These are phyloP conservation scores for Picea sitchensis DNA, from an alignment of 75 land plant genomes.

Conservation along the genomic window DNA sequence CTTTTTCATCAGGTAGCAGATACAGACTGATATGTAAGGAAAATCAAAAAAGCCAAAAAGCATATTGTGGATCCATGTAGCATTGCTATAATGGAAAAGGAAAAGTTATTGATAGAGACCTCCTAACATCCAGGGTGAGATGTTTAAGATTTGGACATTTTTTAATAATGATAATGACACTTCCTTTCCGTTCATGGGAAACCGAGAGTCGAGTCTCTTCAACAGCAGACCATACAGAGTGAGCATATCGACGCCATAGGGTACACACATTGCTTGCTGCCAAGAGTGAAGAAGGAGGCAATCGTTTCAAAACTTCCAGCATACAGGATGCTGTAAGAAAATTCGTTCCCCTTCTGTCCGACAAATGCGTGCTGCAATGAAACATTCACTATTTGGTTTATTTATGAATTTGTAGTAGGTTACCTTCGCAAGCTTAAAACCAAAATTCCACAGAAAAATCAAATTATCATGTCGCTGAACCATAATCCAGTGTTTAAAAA, in stretches of 20 bases:
- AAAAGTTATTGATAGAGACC: not conserved
- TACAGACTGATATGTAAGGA: not conserved
- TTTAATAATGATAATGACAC: conserved; percentile 51
- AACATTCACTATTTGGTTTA: not conserved
- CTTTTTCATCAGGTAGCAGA: not conserved
- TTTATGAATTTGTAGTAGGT: not conserved
- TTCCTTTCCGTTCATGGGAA: conserved; percentile 25
- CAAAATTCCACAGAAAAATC: not conserved
- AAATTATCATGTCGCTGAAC: not conserved
- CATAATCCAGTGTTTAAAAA: not conserved
- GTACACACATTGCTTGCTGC: conserved; percentile 56
- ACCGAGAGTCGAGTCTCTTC: conserved; percentile 53
- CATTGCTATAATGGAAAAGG: not conserved
- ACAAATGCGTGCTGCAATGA: not conserved
- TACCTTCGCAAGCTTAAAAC: not conserved
- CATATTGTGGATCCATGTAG: not conserved
- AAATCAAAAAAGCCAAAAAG: not conserved
- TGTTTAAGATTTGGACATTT: conserved; percentile 43
- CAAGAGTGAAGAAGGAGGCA: conserved; percentile 50
- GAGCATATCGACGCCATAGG: conserved; percentile 51
- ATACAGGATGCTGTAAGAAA: conserved; percentile 30
- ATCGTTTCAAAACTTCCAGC: conserved; percentile 51
- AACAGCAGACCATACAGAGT: conserved; percentile 42
- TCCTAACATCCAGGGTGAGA: conserved; percentile 17
- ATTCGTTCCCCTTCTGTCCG: not conserved